These are phyloP conservation scores for Neurospora intermedia DNA, from an alignment of 495 filamentous ascomycete genomes.

Conservation along the genomic window DNA sequence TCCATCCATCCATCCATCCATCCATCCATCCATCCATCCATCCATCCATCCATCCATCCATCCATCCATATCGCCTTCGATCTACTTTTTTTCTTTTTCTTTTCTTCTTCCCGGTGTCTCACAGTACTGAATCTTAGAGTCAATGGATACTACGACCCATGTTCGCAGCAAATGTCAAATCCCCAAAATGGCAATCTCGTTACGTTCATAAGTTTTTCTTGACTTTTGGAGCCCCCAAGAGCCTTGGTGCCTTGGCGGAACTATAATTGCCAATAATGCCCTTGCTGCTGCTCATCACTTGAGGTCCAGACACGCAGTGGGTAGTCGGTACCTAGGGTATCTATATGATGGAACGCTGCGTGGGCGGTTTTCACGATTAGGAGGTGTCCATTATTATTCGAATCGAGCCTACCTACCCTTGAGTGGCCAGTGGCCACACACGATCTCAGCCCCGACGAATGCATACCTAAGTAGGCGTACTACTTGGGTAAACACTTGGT, in stretches of 20 bases:
- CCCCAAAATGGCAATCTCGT: background rate
- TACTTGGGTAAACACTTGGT: background rate
- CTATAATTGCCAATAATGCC: background rate
- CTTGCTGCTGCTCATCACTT: background rate
- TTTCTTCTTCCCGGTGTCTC: background rate
- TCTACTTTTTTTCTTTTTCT: too few relatives aligned
- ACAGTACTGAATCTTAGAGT: background rate
- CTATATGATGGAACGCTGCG: background rate
- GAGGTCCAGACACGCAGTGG: background rate
- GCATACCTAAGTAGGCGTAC: background rate
- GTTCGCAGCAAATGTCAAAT: background rate
- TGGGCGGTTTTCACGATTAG: background rate
- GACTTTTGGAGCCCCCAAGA: background rate
- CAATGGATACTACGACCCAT: background rate
- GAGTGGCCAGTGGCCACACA: too few relatives aligned
- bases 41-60: too few relatives aligned
- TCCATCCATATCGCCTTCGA: too few relatives aligned
- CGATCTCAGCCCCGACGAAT: too few relatives aligned
- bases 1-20: too few relatives aligned
- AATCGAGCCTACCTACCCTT: too few relatives aligned
- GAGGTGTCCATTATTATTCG: too few relatives aligned
- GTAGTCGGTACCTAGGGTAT: background rate
- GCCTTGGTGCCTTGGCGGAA: background rate
- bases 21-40: too few relatives aligned
- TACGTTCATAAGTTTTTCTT: background rate